These are phyloP conservation scores for Nymphaea thermarum DNA, from an alignment of 164 flowering plant genomes.

Conservation along the genomic window DNA sequence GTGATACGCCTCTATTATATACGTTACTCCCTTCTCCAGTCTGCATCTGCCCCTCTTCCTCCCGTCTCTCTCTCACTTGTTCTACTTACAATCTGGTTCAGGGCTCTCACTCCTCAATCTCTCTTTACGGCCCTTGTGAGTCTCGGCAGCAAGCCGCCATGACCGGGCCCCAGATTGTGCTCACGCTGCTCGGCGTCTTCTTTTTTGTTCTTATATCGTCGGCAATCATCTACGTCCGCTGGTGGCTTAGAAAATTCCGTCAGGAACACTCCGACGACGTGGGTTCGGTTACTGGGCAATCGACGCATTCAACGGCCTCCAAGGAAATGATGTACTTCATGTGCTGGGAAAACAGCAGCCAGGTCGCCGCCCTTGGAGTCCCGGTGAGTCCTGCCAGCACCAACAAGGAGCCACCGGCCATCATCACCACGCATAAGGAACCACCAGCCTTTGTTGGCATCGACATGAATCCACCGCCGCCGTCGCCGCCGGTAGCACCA, in stretches of 20 bases:
- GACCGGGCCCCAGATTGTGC: constrained; percentile 8
- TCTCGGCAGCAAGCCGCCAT: too few relatives aligned
- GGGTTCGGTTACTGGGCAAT: background rate
- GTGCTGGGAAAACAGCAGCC: background rate
- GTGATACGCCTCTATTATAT: too few relatives aligned
- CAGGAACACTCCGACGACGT: background rate
- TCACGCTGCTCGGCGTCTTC: constrained; percentile 37
- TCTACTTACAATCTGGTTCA: too few relatives aligned
- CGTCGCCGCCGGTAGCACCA: background rate
- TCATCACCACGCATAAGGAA: background rate
- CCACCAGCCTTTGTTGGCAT: background rate
- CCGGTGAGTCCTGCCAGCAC: background rate
- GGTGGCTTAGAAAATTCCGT: constrained; percentile 1
- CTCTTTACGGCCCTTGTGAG: background rate
- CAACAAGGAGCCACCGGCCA: background rate
- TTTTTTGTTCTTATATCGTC: background rate
- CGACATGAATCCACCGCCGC: background rate
- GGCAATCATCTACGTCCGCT: background rate
- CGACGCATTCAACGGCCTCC: background rate
- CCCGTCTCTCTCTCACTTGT: background rate
- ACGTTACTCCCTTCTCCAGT: background rate
- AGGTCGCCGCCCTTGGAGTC: background rate
- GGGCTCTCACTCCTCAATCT: background rate
- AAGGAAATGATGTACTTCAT: constrained; percentile 1
- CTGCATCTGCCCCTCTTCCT: background rate